These are phyloP conservation scores for Tulasnella sp. DNA, from an alignment of 768 basidiomycete species.

Conservation along the genomic window DNA sequence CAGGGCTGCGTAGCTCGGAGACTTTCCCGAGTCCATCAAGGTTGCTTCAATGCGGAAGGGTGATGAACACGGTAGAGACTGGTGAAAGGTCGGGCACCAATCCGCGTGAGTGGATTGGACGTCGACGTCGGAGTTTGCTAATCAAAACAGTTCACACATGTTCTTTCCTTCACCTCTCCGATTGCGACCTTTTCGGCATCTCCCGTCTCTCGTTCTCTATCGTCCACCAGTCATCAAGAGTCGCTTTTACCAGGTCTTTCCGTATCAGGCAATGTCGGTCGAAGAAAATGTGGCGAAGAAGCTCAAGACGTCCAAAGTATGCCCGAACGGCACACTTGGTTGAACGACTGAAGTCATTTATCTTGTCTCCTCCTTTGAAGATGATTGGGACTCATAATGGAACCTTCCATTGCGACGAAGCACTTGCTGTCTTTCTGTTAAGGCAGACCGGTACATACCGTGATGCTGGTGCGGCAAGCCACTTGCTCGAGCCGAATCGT, in stretches of 20 bases:
- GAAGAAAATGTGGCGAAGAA: constrained; percentile 12
- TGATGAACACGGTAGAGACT: no score
- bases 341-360: background rate
- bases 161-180: background rate
- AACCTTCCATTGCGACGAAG: constrained; percentile 96
- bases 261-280: background rate
- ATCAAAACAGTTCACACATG: background rate
- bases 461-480: constrained; percentile 50
- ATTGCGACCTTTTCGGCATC: background rate
- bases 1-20: no score
- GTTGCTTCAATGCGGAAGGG: no score
- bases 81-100: no score
- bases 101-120: no score
- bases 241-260: background rate
- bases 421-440: constrained; percentile 84
- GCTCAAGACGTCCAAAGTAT: constrained; percentile 15
- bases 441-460: constrained; percentile 67
- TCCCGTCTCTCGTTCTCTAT: background rate
- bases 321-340: background rate
- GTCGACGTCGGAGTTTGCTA: background rate
- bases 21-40: no score
- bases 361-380: constrained; percentile 33
- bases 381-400: constrained; percentile 91
- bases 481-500: background rate
- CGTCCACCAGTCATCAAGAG: background rate